These are phyloP conservation scores for Wickerhamiella vanderwaltii DNA, from an alignment of 805 yeast genomes.

Conservation along the genomic window DNA sequence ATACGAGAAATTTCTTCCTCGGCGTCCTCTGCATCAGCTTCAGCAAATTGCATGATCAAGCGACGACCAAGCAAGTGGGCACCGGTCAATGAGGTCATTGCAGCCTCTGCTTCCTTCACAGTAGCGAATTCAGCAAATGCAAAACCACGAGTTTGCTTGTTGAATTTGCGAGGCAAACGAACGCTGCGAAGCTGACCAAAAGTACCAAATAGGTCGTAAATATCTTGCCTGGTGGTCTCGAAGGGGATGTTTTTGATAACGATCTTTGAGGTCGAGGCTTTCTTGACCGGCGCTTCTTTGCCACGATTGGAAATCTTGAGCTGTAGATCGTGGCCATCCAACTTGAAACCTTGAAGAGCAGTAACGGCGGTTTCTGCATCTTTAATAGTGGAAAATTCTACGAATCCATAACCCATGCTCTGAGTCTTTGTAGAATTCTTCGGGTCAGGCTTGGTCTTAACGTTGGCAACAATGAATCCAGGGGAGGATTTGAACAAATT, in stretches of 20 bases:
- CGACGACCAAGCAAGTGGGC: slow-evolving; percentile 95
- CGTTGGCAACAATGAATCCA: slow-evolving; percentile 73
- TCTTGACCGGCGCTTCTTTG: slow-evolving; percentile 23
- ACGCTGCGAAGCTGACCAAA: slow-evolving; percentile 92
- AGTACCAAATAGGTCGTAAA: slow-evolving; percentile 83
- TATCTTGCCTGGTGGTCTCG: slow-evolving; percentile 86
- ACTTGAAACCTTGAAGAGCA: slow-evolving; percentile 58
- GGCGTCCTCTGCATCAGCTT: slow-evolving; percentile 65
- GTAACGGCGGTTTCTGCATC: slow-evolving; percentile 68
- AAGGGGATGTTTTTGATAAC: slow-evolving; percentile 95
- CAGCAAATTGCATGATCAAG: slow-evolving; percentile 85
- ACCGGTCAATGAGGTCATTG: slow-evolving; percentile 87
- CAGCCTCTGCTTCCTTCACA: slow-evolving; percentile 82
- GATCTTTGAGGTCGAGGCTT: slow-evolving; percentile 40
- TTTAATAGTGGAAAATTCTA: slow-evolving; percentile 67
- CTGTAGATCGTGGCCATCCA: slow-evolving; percentile 85
- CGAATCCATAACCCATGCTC: slow-evolving; percentile 98
- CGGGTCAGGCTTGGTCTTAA: slow-evolving; percentile 81
- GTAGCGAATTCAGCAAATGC: slow-evolving; percentile 90
- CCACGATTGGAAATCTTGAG: slow-evolving; percentile 79
- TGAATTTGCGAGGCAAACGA: slow-evolving; percentile 91
- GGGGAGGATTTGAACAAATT: slow-evolving; percentile 54
- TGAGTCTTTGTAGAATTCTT: slow-evolving; percentile 50
- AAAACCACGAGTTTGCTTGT: slow-evolving; percentile 90
- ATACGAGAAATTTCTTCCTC: slow-evolving; percentile 84